Conservation (phyloP, 1,139 yeast species). For the Debaryomycetaceae sp. region DNA sequence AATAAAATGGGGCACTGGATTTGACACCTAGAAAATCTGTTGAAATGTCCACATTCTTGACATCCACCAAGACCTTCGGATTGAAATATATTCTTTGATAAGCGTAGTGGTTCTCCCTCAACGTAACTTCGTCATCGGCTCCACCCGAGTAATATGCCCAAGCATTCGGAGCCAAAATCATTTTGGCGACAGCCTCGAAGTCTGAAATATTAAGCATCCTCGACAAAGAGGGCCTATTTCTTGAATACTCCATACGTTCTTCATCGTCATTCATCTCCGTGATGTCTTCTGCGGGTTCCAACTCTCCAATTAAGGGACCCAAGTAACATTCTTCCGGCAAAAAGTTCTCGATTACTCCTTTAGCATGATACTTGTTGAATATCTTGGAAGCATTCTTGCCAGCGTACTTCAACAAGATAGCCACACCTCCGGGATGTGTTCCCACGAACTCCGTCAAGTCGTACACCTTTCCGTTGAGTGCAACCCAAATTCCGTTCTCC, state of each 20-base stretch:
- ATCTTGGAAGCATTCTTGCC: slow-evolving; percentile 24
- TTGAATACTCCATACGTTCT: slow-evolving; percentile 8
- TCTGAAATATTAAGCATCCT: slow-evolving; percentile 39
- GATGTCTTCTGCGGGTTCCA: slow-evolving; percentile 14
- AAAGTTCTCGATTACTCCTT: slow-evolving; percentile 8
- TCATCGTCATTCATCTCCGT: slow-evolving; percentile 7
- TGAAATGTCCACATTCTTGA: slow-evolving; percentile 42
- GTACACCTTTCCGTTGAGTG: slow-evolving; percentile 24
- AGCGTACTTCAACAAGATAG: slow-evolving; percentile 21
- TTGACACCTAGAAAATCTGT: slow-evolving; percentile 51
- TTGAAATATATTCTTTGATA: slow-evolving; percentile 78
- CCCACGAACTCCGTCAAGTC: slow-evolving; percentile 24
- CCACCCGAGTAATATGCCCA: slow-evolving; percentile 89
- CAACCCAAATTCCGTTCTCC: slow-evolving; percentile 21
- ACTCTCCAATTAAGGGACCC: slow-evolving; percentile 16
- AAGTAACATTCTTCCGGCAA: slow-evolving; percentile 10
- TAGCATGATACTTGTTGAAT: slow-evolving; percentile 16
- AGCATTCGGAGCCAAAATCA: slow-evolving; percentile 62
- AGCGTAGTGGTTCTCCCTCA: slow-evolving; percentile 81
- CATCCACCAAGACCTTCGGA: slow-evolving; percentile 71
- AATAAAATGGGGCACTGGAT: slow-evolving; percentile 51
- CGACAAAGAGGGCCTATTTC: slow-evolving; percentile 26
- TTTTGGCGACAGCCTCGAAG: slow-evolving; percentile 73
- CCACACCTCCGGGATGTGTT: slow-evolving; percentile 27
- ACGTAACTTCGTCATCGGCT: slow-evolving; percentile 81